phyloP scores from a whole-genome alignment of 306 rosid species.

The Pyrus betulifolia region DNA sequence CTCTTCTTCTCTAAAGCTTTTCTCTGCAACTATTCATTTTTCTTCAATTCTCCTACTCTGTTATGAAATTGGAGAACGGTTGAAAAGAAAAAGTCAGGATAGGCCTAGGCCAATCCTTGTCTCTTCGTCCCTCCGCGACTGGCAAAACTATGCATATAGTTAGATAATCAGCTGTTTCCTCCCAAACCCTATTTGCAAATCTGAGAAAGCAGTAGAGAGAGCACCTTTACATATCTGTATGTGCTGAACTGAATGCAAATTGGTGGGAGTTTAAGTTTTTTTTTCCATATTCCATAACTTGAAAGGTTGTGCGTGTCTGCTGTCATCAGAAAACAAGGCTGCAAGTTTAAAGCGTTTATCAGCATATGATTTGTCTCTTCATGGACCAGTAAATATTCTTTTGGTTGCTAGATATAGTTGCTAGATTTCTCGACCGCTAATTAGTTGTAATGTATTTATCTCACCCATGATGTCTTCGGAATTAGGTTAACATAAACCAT shows the following conservation, averaged over 20 bases:
- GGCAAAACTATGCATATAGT: too few relatives aligned
- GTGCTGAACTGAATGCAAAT: not conserved
- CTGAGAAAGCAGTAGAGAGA: slow-evolving; percentile 6
- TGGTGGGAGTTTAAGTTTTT: not conserved
- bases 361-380: slow-evolving; percentile 30
- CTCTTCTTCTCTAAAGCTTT: too few relatives aligned
- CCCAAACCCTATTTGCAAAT: slow-evolving; percentile 1
- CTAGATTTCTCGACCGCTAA: not conserved
- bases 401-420: not conserved
- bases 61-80: too few relatives aligned
- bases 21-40: too few relatives aligned
- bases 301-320: not conserved
- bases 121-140: too few relatives aligned
- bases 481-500: not conserved
- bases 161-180: not conserved
- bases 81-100: too few relatives aligned
- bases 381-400: slow-evolving; percentile 19
- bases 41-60: too few relatives aligned
- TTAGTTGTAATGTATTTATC: not conserved
- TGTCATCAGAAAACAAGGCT: slow-evolving; percentile 2
- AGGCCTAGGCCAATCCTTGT: too few relatives aligned
- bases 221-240: too few relatives aligned
- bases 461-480: not conserved
- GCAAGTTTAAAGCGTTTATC: slow-evolving; percentile 6
- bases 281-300: not conserved